A percentile compares a stretch with the other conserved stretches of the same genome.
Conservation (phyloP, 2,329 filamentous ascomycete species). For the Gyromitra esculenta region DNA sequence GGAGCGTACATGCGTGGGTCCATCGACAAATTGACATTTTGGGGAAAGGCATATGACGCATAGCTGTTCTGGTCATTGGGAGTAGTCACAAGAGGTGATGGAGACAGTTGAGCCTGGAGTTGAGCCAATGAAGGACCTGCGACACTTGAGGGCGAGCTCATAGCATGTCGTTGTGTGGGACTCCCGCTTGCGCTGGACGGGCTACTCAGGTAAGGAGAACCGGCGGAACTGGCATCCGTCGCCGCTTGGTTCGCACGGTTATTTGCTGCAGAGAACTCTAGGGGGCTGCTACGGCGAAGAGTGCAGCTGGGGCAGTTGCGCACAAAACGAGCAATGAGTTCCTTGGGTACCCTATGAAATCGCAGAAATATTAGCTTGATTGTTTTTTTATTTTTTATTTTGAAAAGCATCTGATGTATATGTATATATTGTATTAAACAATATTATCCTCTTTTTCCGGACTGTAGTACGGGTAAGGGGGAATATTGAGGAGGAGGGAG, state of each 20-base stretch:
- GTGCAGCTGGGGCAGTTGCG: slow-evolving; percentile 66
- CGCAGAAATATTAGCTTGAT: slow-evolving; percentile 29
- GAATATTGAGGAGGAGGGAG: not conserved
- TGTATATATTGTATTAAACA: not conserved
- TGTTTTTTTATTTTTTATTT: not conserved
- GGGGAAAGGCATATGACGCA: slow-evolving; percentile 38
- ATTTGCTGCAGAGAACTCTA: slow-evolving; percentile 50
- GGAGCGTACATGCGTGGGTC: slow-evolving; percentile 51
- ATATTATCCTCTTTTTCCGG: not conserved
- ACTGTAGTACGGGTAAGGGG: not conserved
- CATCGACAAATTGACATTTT: slow-evolving; percentile 41
- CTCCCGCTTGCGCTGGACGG: slow-evolving; percentile 41
- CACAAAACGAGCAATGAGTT: slow-evolving; percentile 66
- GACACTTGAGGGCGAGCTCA: slow-evolving; percentile 41
- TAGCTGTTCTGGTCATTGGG: slow-evolving; percentile 34
- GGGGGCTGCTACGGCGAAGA: slow-evolving; percentile 62
- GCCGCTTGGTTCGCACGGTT: slow-evolving; percentile 41
- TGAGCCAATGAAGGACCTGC: slow-evolving; percentile 43
- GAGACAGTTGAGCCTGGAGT: slow-evolving; percentile 43
- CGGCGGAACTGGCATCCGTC: slow-evolving; percentile 43
- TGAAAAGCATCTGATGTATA: not conserved
- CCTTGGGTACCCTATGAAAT: slow-evolving; percentile 64
- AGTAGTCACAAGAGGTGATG: slow-evolving; percentile 41
- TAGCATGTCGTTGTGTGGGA: slow-evolving; percentile 41
- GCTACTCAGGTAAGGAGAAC: slow-evolving; percentile 33